Evolutionary conservation across 1,284 basidiomycete genomes (phyloP).

Genomic region (Moesziomyces sp.): DNA sequence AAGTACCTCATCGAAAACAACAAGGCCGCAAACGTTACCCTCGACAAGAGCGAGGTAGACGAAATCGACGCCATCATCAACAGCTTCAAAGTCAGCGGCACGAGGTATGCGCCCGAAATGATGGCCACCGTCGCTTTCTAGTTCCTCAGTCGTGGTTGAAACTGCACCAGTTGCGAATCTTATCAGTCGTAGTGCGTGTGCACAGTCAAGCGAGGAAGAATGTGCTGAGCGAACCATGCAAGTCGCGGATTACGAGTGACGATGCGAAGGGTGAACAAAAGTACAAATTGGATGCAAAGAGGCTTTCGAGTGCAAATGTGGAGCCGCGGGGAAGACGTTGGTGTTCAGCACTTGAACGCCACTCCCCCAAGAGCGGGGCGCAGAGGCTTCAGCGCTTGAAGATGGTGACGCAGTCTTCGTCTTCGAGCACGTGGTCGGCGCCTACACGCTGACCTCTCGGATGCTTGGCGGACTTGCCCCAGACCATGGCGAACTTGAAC

Average conservation of each 20-base stretch:
- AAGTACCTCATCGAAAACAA: slow-evolving; percentile 50
- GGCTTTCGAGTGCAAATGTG: slow-evolving; percentile 1
- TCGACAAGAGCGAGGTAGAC: slow-evolving; percentile 32
- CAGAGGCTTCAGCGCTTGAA: slow-evolving; percentile 43
- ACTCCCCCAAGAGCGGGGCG: neutral
- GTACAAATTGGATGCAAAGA: neutral
- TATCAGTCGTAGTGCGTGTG: too few relatives aligned
- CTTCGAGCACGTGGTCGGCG: slow-evolving; percentile 56
- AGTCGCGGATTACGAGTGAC: too few relatives aligned
- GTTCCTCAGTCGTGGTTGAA: too few relatives aligned
- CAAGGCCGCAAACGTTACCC: slow-evolving; percentile 32
- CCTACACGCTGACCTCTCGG: slow-evolving; percentile 96
- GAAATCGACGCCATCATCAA: slow-evolving; percentile 52
- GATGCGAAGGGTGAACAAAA: neutral
- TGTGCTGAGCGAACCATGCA: too few relatives aligned
- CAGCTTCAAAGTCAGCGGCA: slow-evolving; percentile 52
- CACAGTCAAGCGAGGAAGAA: too few relatives aligned
- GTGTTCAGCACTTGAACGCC: slow-evolving; percentile 37
- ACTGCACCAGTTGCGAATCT: too few relatives aligned
- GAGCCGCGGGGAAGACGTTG: neutral
- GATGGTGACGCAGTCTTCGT: slow-evolving; percentile 61
- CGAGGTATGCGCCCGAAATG: slow-evolving; percentile 30
- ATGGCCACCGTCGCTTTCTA: slow-evolving; percentile 34
- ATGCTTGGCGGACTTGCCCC: slow-evolving; percentile 95
- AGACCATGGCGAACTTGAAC: slow-evolving; percentile 88